Percentiles rank a stretch among this genome's conserved stretches.
These are phyloP conservation scores for Trametes gibbosa DNA, from an alignment of 768 basidiomycete genomes.

Conservation along the genomic window DNA sequence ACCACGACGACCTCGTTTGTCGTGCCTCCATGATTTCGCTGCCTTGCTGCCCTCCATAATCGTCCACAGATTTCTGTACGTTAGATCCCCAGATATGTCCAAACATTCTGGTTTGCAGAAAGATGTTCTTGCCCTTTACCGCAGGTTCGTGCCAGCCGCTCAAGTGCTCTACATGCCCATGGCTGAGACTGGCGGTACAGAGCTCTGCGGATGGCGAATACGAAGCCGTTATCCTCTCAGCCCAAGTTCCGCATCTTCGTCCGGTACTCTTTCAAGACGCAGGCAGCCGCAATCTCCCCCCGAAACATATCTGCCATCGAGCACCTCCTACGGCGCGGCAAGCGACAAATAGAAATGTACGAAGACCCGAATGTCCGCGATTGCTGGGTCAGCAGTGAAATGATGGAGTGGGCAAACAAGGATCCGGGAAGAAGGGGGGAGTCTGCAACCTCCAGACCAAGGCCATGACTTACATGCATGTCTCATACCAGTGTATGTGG, in stretches of 20 bases:
- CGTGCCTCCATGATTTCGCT: background rate
- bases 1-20: background rate
- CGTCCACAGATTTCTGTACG: background rate
- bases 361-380: constrained; percentile 67
- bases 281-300: constrained; percentile 57
- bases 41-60: background rate
- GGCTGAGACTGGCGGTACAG: constrained; percentile 35
- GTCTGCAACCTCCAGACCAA: too few species aligned
- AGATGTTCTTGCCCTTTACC: constrained; percentile 51
- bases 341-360: constrained; percentile 65
- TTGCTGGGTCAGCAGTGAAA: constrained; percentile 70
- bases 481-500: too few species aligned
- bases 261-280: constrained; percentile 66
- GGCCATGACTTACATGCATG: too few species aligned
- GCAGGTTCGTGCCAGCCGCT: constrained; percentile 40
- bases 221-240: constrained; percentile 59
- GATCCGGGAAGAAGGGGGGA: constrained; percentile 19
- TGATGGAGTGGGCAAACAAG: constrained; percentile 59
- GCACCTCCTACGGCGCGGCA: constrained; percentile 69
- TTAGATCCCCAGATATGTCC: constrained; percentile 26
- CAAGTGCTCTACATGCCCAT: background rate
- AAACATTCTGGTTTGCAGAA: constrained; percentile 48
- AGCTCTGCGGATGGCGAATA: constrained; percentile 70
- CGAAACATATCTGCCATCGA: constrained; percentile 71
- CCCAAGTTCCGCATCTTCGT: constrained; percentile 67